Conservation (phyloP, 2,329 filamentous ascomycete species). For the Alternaria conjuncta region DNA sequence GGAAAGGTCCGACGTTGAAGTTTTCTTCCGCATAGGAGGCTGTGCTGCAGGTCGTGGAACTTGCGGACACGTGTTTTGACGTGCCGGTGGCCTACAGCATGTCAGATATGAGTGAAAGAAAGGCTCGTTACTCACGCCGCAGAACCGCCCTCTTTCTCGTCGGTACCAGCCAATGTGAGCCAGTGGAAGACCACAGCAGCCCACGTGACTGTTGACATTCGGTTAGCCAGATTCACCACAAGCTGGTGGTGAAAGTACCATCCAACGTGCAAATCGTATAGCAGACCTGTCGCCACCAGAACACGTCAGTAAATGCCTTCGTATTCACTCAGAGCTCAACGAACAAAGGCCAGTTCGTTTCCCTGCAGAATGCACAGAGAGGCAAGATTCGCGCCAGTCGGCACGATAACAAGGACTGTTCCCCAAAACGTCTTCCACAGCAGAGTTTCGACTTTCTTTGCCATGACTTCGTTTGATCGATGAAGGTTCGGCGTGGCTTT, state of each 20-base stretch:
- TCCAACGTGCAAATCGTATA: constrained; percentile 51
- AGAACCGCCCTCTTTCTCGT: constrained; percentile 21
- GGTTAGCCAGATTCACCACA: neutral
- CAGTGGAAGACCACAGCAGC: constrained; percentile 43
- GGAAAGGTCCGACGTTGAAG: neutral
- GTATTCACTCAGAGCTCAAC: neutral
- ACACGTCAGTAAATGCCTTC: neutral
- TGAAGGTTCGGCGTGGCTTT: constrained; percentile 11
- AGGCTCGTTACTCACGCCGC: constrained; percentile 14
- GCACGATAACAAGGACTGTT: constrained; percentile 46
- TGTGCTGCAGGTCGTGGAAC: neutral
- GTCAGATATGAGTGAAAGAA: neutral
- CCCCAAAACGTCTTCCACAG: constrained; percentile 42
- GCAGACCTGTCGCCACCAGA: constrained; percentile 34
- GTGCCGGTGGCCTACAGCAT: neutral
- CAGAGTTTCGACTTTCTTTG: constrained; percentile 32
- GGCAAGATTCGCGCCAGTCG: constrained; percentile 48
- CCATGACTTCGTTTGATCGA: constrained; percentile 22
- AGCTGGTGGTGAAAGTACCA: constrained; percentile 32
- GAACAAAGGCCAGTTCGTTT: constrained; percentile 47
- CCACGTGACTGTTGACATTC: constrained; percentile 42
- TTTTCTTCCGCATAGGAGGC: neutral
- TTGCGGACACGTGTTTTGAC: neutral
- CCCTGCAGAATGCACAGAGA: constrained; percentile 40
- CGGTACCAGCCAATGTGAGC: constrained; percentile 39